Evolutionary conservation across 1,284 basidiomycete genomes (phyloP), one percentile per base, ranked within the genome.

Genomic region (Calocybe gambosa): DNA sequence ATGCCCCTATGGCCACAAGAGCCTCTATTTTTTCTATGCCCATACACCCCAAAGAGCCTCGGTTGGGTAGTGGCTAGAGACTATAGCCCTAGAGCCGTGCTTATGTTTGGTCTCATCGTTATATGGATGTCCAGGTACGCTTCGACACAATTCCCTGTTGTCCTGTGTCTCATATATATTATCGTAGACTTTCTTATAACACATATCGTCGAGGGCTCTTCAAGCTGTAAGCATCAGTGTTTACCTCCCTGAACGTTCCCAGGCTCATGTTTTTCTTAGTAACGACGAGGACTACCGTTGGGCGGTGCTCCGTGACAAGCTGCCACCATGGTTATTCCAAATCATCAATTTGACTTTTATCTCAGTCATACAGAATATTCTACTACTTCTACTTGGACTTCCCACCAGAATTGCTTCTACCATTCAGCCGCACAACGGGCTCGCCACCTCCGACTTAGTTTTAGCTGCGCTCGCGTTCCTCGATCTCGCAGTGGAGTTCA

Each of bases 241-340:
- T n/a, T 18, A 8, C 13, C 21, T 23, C 21, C 7, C 21, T 23
- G 21, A 9, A 31, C 37, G 33, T 35, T 5, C 5, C 39, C 2
- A 16, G 28, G 7, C 31, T 20, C 33, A 2, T 41, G 20, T 37
- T 34, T 47, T 43, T 19, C 49, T 34, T 26, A 73, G 70, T 3
- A 60, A 62, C 38, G 89, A 91, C 28, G 91, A 93, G 63, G 94
- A 97, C 64, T 97, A 98, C 61, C 85, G 94, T 23, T 97, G 93
- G 88, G 79, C 75, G 2, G 67, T 91, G 40, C 72, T 96, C 9
- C 80, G 91, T 31, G 63, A 70, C 43, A 73, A 82, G 45, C 62
- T 96, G 18, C 81, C 84, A 1, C 53, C 70, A 2, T 79, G 75
- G 70, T 60, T 86, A 13, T 96, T 93, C 74, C 83, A 90, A 53